A percentile compares a stretch with the other conserved stretches of the same genome.
phyloP scores from a whole-genome alignment of 2,329 filamentous ascomycete genomes.

The Exophiala sp. region DNA sequence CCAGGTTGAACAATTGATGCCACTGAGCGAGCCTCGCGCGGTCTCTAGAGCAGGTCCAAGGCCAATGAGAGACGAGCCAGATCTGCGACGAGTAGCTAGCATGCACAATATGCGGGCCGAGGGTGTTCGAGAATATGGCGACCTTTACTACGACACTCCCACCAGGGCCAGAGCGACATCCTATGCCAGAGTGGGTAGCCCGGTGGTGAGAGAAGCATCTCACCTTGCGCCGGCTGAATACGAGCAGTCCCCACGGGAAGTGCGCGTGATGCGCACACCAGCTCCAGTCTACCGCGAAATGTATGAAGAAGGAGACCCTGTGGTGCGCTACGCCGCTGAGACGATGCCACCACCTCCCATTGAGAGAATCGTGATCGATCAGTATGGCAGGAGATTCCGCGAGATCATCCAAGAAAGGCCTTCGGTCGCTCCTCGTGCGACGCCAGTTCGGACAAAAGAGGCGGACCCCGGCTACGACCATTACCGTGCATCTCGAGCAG shows the following conservation, averaged over 20 bases:
- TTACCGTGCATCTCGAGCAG: constrained; percentile 31
- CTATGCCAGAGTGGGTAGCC: constrained; percentile 37
- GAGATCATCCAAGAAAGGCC: constrained; percentile 45
- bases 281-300: constrained; percentile 36
- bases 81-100: constrained; percentile 45
- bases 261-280: constrained; percentile 39
- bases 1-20: constrained; percentile 26
- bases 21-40: constrained; percentile 36
- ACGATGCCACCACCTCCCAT: constrained; percentile 44
- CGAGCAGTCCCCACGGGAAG: constrained; percentile 38
- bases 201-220: constrained; percentile 33
- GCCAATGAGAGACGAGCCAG: constrained; percentile 37
- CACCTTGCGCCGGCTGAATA: constrained; percentile 33
- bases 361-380: constrained; percentile 70
- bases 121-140: constrained; percentile 40
- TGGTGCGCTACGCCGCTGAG: constrained; percentile 39
- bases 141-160: constrained; percentile 30
- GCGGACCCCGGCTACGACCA: constrained; percentile 22
- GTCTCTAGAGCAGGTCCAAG: constrained; percentile 37
- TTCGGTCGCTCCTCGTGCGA: constrained; percentile 30
- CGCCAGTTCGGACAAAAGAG: constrained; percentile 24
- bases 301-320: constrained; percentile 42
- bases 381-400: constrained; percentile 74
- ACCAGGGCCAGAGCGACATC: constrained; percentile 35
- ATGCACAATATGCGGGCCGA: constrained; percentile 42